Percentiles rank a stretch among this genome's conserved stretches.
These are phyloP conservation scores for Brassica balearica DNA, from an alignment of 441 rosid genomes.

Conservation along the genomic window DNA sequence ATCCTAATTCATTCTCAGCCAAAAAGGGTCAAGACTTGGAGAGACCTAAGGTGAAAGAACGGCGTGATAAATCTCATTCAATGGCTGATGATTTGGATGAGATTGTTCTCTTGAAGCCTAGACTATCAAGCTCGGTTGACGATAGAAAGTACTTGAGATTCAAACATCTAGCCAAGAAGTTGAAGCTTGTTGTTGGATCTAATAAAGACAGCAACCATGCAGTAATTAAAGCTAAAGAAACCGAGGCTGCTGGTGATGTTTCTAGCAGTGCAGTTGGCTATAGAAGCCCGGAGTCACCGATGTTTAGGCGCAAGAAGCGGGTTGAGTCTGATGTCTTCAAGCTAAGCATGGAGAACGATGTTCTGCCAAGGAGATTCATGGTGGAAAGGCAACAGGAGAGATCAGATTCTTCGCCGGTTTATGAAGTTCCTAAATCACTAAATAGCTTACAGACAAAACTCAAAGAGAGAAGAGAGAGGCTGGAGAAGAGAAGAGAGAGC, in stretches of 20 bases:
- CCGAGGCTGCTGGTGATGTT: slow-evolving; percentile 37
- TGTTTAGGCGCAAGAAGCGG: slow-evolving; percentile 43
- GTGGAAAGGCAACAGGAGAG: slow-evolving; percentile 49
- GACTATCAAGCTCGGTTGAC: slow-evolving; percentile 45
- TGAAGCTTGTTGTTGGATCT: slow-evolving; percentile 59
- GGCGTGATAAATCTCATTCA: slow-evolving; percentile 29
- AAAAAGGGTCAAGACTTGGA: slow-evolving; percentile 61
- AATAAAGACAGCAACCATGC: slow-evolving; percentile 44
- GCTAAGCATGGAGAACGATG: slow-evolving; percentile 46
- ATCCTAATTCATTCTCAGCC: slow-evolving; percentile 67
- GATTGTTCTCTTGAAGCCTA: slow-evolving; percentile 64
- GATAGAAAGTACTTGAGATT: slow-evolving; percentile 53
- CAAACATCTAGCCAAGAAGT: slow-evolving; percentile 63
- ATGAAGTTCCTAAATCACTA: slow-evolving; percentile 48
- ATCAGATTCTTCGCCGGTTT: slow-evolving; percentile 49
- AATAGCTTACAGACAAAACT: slow-evolving; percentile 46
- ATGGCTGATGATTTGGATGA: slow-evolving; percentile 39
- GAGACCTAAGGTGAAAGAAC: slow-evolving; percentile 48
- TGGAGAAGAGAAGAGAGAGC: slow-evolving; percentile 45
- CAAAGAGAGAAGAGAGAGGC: slow-evolving; percentile 46
- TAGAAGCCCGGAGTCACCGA: slow-evolving; percentile 44
- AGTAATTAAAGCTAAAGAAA: slow-evolving; percentile 32
- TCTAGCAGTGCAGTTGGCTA: slow-evolving; percentile 41
- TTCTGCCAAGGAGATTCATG: slow-evolving; percentile 44
- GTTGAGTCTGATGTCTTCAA: slow-evolving; percentile 47